Evolutionary conservation across 2,329 filamentous ascomycete genomes (phyloP).

Genomic region (Mariannaea elegans): DNA sequence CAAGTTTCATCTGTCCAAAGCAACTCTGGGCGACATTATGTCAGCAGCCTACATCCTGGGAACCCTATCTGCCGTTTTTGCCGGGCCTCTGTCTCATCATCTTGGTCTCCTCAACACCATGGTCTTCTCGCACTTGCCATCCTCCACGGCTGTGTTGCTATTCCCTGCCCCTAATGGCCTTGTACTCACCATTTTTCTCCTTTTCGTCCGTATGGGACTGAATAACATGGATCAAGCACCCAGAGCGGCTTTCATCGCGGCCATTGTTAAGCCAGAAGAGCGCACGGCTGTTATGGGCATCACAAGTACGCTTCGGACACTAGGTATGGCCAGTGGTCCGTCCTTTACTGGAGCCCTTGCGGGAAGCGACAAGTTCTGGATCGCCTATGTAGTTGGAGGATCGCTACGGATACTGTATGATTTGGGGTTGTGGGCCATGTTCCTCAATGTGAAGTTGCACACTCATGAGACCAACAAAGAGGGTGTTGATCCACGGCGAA

Average conservation of each 20-base stretch:
- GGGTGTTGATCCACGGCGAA: neutral
- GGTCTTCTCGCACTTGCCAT: conserved; percentile 70
- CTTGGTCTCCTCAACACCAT: conserved; percentile 72
- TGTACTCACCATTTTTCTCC: conserved; percentile 60
- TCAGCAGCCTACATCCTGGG: conserved; percentile 63
- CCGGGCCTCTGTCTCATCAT: conserved; percentile 64
- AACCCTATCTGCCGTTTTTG: conserved; percentile 63
- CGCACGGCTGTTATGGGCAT: conserved; percentile 77
- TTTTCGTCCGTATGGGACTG: conserved; percentile 68
- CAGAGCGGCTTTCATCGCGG: conserved; percentile 71
- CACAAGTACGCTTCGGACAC: conserved; percentile 66
- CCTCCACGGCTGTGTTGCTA: conserved; percentile 66
- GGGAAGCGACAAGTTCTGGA: conserved; percentile 63
- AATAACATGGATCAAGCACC: conserved; percentile 78
- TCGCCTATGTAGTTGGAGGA: conserved; percentile 68
- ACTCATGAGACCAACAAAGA: conserved; percentile 47
- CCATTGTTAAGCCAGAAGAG: conserved; percentile 71
- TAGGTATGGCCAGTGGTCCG: conserved; percentile 65
- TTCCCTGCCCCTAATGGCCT: conserved; percentile 65
- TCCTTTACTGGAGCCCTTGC: conserved; percentile 65
- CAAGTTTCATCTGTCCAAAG: conserved; percentile 64
- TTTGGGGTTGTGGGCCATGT: conserved; percentile 65
- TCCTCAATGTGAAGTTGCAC: conserved; percentile 65
- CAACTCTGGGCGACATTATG: conserved; percentile 67
- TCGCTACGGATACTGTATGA: conserved; percentile 64